Evolutionary conservation across 2,329 filamentous ascomycete genomes (phyloP), one percentile per base, ranked within the genome.

Genomic region (Penicillium rolfsii): DNA sequence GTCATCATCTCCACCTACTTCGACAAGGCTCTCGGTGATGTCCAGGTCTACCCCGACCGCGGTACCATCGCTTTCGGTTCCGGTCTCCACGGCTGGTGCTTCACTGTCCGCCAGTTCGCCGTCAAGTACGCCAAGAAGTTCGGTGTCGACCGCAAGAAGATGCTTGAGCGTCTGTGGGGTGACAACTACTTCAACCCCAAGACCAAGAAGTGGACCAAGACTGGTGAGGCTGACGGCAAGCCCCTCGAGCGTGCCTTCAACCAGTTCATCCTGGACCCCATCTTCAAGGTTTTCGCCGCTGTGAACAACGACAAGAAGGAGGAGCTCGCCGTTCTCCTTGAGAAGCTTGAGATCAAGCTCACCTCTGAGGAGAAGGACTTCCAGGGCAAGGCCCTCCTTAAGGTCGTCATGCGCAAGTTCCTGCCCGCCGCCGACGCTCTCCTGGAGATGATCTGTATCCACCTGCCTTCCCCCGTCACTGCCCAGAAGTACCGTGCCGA

Each of bases 201-300:
- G 84, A 99, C 95, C 86, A 99, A 98, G 92, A 99, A 99, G 89
- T 99, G 95, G 95, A 94, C 93, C 82, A 98, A 91, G 87, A 87
- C 83, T 79, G 85, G 84, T 73, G 90, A 86, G 69, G 84, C 91
- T 78, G 93, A 97, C 76, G 94, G 93, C 78, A 90, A 97, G 87
- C 79, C 82, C 69, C 88, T 97, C 61, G 95, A 98, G 89, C 95
- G 95, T 90, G 92, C 94, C 73, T 99, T 99, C 91, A 96, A 95
- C 87, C 91, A 95, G 88, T 99, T 99, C 86, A 97, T 98, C 80
- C 83, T 99, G 77, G 95, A 99, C 84, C 95, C 95, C 77, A 99
- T 99, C 83, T 99, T 98, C 92, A 93, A 93, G 85, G 96, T 99
- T 84, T 99, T 99, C 87, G 76, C 86, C 71, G 87, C 90, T 63